Percentiles rank a stretch among this genome's conserved stretches.
Evolutionary conservation across 2,329 filamentous ascomycete species (phyloP).

Genomic region (Diaporthe caulivora): DNA sequence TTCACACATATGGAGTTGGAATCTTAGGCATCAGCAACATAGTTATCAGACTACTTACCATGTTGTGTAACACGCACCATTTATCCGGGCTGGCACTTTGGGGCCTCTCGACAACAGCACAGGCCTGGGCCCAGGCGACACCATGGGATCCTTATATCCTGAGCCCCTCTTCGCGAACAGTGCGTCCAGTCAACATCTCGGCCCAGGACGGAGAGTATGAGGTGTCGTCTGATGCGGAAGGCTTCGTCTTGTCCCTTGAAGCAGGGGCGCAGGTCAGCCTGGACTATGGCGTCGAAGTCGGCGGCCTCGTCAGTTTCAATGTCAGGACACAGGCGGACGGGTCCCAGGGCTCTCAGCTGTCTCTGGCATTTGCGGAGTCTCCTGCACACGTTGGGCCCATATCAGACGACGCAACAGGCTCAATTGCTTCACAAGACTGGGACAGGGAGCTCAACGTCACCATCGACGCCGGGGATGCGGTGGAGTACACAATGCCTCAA

Average conservation of each 20-base stretch:
- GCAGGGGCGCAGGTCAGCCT: conserved; percentile 5
- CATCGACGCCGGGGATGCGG: conserved; percentile 11
- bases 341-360: conserved; percentile 35
- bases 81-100: neutral
- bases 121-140: neutral
- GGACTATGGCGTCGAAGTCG: conserved; percentile 14
- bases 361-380: conserved; percentile 44
- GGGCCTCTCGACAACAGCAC: neutral
- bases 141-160: conserved; percentile 20
- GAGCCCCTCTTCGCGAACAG: conserved; percentile 21
- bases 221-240: neutral
- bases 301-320: neutral
- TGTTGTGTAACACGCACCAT: neutral
- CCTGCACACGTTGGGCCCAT: conserved; percentile 43
- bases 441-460: conserved; percentile 44
- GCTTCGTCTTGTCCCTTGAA: neutral
- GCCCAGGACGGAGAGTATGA: neutral
- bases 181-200: neutral
- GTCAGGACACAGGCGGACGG: neutral
- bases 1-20: neutral
- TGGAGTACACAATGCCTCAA: conserved; percentile 43
- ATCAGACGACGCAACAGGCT: conserved; percentile 44
- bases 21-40: neutral
- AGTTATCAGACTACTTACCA: neutral
- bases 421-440: conserved; percentile 42